These are phyloP conservation scores for Mrakia frigida DNA, from an alignment of 768 basidiomycete genomes.

Conservation along the genomic window DNA sequence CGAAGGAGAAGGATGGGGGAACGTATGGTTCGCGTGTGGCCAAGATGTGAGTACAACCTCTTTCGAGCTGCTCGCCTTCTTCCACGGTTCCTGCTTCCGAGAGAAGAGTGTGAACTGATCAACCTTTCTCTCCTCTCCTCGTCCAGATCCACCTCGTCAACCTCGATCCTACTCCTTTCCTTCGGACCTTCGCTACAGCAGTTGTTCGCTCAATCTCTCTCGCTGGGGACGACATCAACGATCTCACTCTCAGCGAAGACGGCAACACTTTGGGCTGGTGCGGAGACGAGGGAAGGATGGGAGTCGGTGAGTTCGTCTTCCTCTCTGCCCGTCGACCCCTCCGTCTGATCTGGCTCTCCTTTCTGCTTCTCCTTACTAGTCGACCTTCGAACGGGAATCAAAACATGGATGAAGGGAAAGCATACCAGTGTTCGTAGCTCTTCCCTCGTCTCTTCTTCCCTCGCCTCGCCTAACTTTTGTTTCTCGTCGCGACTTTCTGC, in stretches of 20 bases:
- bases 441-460: neutral
- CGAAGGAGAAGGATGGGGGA: conserved; percentile 7
- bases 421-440: conserved; percentile 19
- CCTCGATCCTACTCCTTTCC: conserved; percentile 6
- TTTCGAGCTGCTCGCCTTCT: neutral
- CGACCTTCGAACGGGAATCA: neutral
- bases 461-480: neutral
- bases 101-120: no score
- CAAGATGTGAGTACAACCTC: neutral
- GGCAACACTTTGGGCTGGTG: conserved; percentile 19
- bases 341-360: neutral
- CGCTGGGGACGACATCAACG: conserved; percentile 20
- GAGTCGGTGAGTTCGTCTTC: conserved; percentile 5
- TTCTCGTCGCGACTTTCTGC: neutral
- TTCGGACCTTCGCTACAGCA: conserved; percentile 15
- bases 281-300: conserved; percentile 14
- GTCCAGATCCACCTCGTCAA: conserved; percentile 7
- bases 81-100: no score
- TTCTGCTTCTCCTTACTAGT: neutral
- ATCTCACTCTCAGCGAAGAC: conserved; percentile 8
- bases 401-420: conserved; percentile 24
- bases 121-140: no score
- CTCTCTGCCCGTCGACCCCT: neutral
- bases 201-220: conserved; percentile 10
- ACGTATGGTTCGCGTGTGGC: conserved; percentile 27